phyloP scores from a whole-genome alignment of 2,329 filamentous ascomycete genomes.

The Zymoseptoria passerinii region DNA sequence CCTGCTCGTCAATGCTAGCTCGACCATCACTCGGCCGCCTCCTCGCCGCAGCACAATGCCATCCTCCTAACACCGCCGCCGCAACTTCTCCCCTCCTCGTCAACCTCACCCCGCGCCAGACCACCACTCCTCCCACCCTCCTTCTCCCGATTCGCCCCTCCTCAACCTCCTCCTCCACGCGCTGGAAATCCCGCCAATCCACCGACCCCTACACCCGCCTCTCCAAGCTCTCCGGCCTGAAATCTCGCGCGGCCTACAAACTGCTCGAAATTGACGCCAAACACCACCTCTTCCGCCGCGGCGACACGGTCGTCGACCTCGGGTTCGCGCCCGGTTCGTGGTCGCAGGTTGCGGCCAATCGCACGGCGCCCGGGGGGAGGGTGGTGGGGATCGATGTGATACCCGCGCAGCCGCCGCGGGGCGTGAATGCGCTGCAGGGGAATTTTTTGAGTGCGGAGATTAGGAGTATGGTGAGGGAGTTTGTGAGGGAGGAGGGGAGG shows the following conservation, averaged over 20 bases:
- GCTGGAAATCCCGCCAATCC: conserved; percentile 75
- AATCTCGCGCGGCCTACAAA: conserved; percentile 90
- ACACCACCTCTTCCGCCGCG: conserved; percentile 67
- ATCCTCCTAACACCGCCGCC: not conserved
- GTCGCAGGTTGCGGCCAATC: conserved; percentile 71
- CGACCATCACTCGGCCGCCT: conserved; percentile 9
- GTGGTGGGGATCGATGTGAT: conserved; percentile 92
- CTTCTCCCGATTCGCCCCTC: not conserved
- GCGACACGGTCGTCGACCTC: conserved; percentile 84
- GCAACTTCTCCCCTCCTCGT: not conserved
- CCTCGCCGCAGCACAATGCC: conserved; percentile 1
- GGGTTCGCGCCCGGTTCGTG: conserved; percentile 65
- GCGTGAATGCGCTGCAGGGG: conserved; percentile 90
- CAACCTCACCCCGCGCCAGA: not conserved
- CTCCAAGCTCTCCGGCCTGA: conserved; percentile 71
- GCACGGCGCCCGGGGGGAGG: conserved; percentile 60
- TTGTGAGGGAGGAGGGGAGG: conserved; percentile 57
- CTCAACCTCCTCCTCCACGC: conserved; percentile 52
- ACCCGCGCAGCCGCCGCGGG: conserved; percentile 79
- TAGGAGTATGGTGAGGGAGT: conserved; percentile 67
- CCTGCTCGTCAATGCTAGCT: conserved; percentile 14
- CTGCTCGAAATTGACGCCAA: conserved; percentile 81
- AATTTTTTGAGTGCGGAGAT: conserved; percentile 74
- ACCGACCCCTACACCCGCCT: conserved; percentile 64
- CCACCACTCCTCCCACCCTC: not conserved